Evolutionary conservation across 108 stramenopile species (phyloP), one percentile per base, ranked within the genome.

Genomic region (Cyclostephanos invisitatus): DNA sequence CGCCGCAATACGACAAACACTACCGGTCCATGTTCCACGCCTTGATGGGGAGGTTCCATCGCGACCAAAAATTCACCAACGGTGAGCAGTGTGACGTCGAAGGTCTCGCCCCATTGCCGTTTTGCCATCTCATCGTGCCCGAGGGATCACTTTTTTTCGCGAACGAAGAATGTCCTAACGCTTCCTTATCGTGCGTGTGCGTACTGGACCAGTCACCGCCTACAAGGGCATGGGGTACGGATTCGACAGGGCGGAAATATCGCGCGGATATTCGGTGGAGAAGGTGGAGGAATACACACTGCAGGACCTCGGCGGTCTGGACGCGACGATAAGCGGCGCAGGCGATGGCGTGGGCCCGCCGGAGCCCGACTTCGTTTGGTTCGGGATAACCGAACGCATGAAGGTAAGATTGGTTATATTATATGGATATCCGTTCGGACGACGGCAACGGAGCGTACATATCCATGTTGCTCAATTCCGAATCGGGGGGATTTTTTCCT

Each of bases 321-420:
- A 79, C 65, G 62, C 63, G 29, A 63, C 71, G 20, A 72, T 79
- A 21, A 66, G 55, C 46, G 78, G 71, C 36, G 71, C 18, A 17
- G 77, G 65, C 10, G 78, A 79, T 18, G 78, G 71, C 15, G 48
- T 62, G 10, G 72, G 78, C 5, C 57, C 44, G 51, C 60, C 78
- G 0, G 78, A 79, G 29, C 77, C 77, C 10, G 77, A 78, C 56
- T 78, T 78, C 47, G 28, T 78, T 35, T 78, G 77, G 77, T 78
- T 78, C 50, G 77, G 77, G 2, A 78, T 78, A 38, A 78, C 77
- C n/a, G 77, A 78, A 58, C 57, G 77, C 24, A 78, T 78, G 77
- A 65, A 63, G 44, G 44, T 46, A 15, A 46, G 44, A n/a, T n/a
- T n/a, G n/a, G n/a, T 15, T 46, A 14, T 11, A 40, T n/a, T n/a